A percentile compares a stretch with the other conserved stretches of the same genome.
Conservation (phyloP, 805 yeast genomes). For the Candida sphagnicola region DNA sequence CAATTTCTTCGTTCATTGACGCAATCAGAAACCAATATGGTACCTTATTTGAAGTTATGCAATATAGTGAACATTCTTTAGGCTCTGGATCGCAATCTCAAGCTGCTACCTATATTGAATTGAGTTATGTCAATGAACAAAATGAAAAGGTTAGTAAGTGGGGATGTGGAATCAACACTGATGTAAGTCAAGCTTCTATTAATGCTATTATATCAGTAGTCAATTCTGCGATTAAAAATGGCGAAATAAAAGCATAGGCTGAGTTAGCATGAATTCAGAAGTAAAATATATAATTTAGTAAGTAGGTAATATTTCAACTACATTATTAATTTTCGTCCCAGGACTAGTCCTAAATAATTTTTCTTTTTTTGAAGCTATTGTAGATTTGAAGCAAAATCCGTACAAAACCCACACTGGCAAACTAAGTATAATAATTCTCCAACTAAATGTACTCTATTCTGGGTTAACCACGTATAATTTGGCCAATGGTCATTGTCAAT, state of each 20-base stretch:
- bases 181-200: conserved; percentile 46
- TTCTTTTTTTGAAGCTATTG: no score
- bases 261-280: not conserved
- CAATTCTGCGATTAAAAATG: conserved; percentile 24
- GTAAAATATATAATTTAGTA: not conserved
- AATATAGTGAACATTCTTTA: conserved; percentile 69
- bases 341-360: no score
- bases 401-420: no score
- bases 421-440: no score
- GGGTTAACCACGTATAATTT: no score
- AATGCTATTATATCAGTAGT: conserved; percentile 64
- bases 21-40: conserved; percentile 54
- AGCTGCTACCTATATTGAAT: conserved; percentile 74
- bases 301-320: no score
- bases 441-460: no score
- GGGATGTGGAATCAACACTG: conserved; percentile 44
- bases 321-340: no score
- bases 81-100: conserved; percentile 68
- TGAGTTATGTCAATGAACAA: conserved; percentile 34
- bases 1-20: conserved; percentile 68
- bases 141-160: conserved; percentile 31
- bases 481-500: no score
- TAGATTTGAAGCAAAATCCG: no score
- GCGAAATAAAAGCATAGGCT: conserved; percentile 17
- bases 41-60: conserved; percentile 55